Evolutionary conservation across 768 basidiomycete species (phyloP).

Genomic region (Mrakia hoshinonis): DNA sequence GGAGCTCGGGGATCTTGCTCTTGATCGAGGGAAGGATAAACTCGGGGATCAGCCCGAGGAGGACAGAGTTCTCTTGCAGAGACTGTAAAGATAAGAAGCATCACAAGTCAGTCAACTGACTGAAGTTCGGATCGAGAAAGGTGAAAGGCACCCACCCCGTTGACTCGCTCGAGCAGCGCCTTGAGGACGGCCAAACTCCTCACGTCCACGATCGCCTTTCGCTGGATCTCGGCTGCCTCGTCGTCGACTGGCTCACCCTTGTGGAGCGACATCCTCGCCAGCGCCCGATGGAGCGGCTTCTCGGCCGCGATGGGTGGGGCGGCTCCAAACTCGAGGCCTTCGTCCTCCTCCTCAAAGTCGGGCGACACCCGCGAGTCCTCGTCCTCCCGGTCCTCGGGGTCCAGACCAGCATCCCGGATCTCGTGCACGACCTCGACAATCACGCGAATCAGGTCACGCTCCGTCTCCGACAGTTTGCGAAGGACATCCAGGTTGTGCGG

Average conservation of each 20-base stretch:
- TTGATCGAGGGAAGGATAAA: constrained; percentile 84
- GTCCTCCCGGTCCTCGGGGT: constrained; percentile 11
- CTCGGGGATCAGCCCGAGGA: constrained; percentile 63
- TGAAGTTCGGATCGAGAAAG: neutral
- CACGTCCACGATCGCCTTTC: neutral
- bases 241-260: constrained; percentile 11
- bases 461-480: constrained; percentile 58
- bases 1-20: constrained; percentile 61
- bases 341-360: constrained; percentile 9
- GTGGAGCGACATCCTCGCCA: constrained; percentile 5
- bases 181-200: constrained; percentile 16
- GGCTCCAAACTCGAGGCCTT: constrained; percentile 4
- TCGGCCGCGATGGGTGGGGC: neutral
- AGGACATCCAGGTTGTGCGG: constrained; percentile 75
- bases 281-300: neutral
- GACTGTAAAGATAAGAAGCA: constrained; percentile 35
- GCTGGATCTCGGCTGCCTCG: neutral
- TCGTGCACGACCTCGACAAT: constrained; percentile 82
- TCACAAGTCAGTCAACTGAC: neutral
- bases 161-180: constrained; percentile 26
- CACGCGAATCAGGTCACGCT: constrained; percentile 76
- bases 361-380: neutral
- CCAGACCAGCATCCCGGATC: constrained; percentile 46
- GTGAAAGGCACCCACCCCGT: constrained; percentile 14
- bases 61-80: constrained; percentile 56